A percentile compares a stretch with the other conserved stretches of the same genome.
phyloP scores from a whole-genome alignment of 495 filamentous ascomycete species.

The Lasiosphaeriaceae sp. region DNA sequence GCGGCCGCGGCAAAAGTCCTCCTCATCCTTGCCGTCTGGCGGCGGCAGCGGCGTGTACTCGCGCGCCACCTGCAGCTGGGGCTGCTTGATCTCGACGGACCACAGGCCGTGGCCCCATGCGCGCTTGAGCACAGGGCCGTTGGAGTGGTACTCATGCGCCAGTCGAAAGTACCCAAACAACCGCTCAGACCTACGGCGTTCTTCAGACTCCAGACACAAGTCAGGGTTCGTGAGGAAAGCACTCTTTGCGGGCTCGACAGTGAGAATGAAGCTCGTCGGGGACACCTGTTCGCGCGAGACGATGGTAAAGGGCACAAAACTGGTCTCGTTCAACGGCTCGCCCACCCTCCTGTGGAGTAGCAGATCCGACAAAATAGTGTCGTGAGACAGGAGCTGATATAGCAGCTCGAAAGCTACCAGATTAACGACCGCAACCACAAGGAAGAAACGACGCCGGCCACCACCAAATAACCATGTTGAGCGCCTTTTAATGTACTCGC shows the following conservation, averaged over 20 bases:
- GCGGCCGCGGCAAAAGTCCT: conserved; percentile 40
- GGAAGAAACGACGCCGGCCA: too few species aligned
- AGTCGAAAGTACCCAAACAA: too few species aligned
- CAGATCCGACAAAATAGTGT: too few species aligned
- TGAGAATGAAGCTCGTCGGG: conserved; percentile 70
- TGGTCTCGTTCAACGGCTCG: conserved; percentile 36
- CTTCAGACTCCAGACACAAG: too few species aligned
- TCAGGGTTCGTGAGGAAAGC: too few species aligned
- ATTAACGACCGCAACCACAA: not conserved
- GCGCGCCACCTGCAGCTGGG: conserved; percentile 81
- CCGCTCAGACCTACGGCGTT: too few species aligned
- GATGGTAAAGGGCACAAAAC: conserved; percentile 63
- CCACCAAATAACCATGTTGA: too few species aligned
- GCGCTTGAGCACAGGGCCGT: conserved; percentile 2
- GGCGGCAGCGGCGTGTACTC: conserved; percentile 85
- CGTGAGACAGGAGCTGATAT: too few species aligned
- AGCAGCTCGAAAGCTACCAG: not conserved
- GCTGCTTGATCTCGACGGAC: conserved; percentile 91
- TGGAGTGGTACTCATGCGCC: not conserved
- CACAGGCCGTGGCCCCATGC: conserved; percentile 58
- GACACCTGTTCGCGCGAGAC: conserved; percentile 65
- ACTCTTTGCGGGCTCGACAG: conserved; percentile 45
- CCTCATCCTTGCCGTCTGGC: conserved; percentile 49
- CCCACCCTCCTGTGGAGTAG: not conserved
- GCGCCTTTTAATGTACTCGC: too few species aligned